These are phyloP conservation scores for Suhomyces sp. DNA, from an alignment of 805 yeast genomes.

Conservation along the genomic window DNA sequence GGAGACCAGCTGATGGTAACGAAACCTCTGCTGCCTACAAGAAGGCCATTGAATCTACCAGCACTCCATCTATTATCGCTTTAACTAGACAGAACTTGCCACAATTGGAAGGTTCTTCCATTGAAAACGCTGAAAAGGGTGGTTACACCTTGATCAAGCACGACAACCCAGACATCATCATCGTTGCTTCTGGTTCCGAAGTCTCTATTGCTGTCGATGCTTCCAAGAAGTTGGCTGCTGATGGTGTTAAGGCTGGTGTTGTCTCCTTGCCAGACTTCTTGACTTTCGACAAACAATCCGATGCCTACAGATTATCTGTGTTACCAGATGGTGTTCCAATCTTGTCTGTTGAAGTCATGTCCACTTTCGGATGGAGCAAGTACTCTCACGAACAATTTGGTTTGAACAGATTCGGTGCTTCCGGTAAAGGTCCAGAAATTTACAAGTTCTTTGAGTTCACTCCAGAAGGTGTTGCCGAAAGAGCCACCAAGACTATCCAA, in stretches of 20 bases:
- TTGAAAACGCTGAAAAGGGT: slow-evolving; percentile 92
- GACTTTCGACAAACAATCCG: slow-evolving; percentile 82
- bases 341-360: slow-evolving; percentile 88
- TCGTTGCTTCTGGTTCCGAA: slow-evolving; percentile 94
- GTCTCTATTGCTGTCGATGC: slow-evolving; percentile 80
- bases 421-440: slow-evolving; percentile 82
- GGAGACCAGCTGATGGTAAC: slow-evolving; percentile 95
- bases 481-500: slow-evolving; percentile 74
- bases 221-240: slow-evolving; percentile 62
- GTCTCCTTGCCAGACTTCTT: slow-evolving; percentile 92
- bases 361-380: slow-evolving; percentile 89
- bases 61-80: slow-evolving; percentile 73
- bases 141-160: slow-evolving; percentile 72
- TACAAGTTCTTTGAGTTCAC: slow-evolving; percentile 88
- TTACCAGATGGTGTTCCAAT: slow-evolving; percentile 95
- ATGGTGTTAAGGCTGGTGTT: slow-evolving; percentile 73
- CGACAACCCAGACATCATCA: slow-evolving; percentile 63
- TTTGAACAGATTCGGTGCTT: slow-evolving; percentile 93
- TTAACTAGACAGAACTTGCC: slow-evolving; percentile 86
- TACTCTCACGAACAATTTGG: slow-evolving; percentile 97
- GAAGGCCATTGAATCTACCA: slow-evolving; percentile 56
- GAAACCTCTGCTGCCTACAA: slow-evolving; percentile 82
- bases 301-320: slow-evolving; percentile 77
- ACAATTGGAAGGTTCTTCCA: slow-evolving; percentile 87
- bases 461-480: slow-evolving; percentile 85